Evolutionary conservation across 2,329 filamentous ascomycete species (phyloP), one percentile per base, ranked within the genome.

Genomic region (Alternaria sp.): DNA sequence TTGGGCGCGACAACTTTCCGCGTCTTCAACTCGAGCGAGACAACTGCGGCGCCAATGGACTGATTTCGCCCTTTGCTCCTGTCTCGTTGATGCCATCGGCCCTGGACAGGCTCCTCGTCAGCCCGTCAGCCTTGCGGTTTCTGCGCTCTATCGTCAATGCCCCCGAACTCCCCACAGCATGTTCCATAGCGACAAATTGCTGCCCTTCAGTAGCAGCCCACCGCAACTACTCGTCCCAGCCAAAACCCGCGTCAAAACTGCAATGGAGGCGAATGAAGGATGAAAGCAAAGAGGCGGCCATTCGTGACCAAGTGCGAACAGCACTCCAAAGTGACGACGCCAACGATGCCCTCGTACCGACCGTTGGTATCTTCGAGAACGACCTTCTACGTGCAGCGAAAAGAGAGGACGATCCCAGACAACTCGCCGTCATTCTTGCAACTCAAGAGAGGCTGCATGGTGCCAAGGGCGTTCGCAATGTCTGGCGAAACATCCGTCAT

Each of bases 21-120:
- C 54, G 49, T 51, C 40, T 51, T 34, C 29, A 36, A 46, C 29
- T 46, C 31, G 44, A 63, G 37, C 56, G 36, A 57, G 51, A 48
- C 34, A 26, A 44, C 34, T 41, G 40, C 46, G 45, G 55, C 44
- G 56, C 60, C 65, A 62, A 73, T 74, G 69, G 69, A 67, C 53
- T 58, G 60, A 66, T 26, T 42, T n/a, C 40, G 40, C 49, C 60
- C 49, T 59, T 53, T 33, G 54, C 56, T 50, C 57, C 54, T 48
- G 55, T 56, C 49, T 55, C 51, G 69, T 76, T 77, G 66, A 82
- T 82, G 80, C 78, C 77, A 74, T 72, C 73, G 70, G 75, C 76
- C 61, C 71, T 82, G 71, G 73, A 79, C 65, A 75, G 75, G 74
- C 80, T 81, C 72, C 77, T 81, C 72, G 79, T 75, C 68, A 76